phyloP scores from a whole-genome alignment of 768 basidiomycete genomes.

The Tulasnella sp. region DNA sequence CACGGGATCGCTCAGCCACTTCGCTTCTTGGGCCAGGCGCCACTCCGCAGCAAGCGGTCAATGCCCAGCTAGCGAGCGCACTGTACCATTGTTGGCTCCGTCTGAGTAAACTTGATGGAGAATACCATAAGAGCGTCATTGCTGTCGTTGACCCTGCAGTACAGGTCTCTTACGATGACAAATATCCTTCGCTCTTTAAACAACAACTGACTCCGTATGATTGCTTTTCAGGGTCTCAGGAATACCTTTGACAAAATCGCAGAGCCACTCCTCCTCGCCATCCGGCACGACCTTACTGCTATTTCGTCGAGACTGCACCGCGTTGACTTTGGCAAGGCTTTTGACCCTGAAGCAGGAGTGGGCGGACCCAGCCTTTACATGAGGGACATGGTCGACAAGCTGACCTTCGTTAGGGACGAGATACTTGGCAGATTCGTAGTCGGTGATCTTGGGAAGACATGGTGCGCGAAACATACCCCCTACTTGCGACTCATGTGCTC shows the following conservation, averaged over 20 bases:
- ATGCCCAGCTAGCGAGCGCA: conserved; percentile 67
- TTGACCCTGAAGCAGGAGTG: conserved; percentile 53
- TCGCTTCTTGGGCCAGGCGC: conserved; percentile 65
- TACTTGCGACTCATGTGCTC: background rate
- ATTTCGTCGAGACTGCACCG: conserved; percentile 78
- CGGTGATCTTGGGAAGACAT: conserved; percentile 59
- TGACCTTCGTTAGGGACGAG: conserved; percentile 69
- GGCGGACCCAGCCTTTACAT: conserved; percentile 75
- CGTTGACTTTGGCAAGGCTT: conserved; percentile 63
- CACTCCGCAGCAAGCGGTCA: conserved; percentile 65
- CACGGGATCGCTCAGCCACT: conserved; percentile 66
- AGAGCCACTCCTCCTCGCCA: conserved; percentile 50
- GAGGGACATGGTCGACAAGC: conserved; percentile 82
- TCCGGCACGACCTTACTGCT: conserved; percentile 69
- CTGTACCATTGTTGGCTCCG: conserved; percentile 66
- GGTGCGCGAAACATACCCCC: conserved; percentile 38
- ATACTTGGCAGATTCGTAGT: conserved; percentile 58
- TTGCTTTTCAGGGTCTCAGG: conserved; percentile 36
- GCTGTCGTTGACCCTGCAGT: conserved; percentile 44
- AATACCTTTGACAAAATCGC: conserved; percentile 44
- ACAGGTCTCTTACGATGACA: conserved; percentile 35
- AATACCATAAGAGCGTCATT: conserved; percentile 52
- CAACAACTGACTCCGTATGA: background rate
- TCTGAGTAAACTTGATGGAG: conserved; percentile 51
- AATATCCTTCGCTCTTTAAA: background rate